Evolutionary conservation across 2,329 filamentous ascomycete genomes (phyloP).

Genomic region (Xylaria sp.): DNA sequence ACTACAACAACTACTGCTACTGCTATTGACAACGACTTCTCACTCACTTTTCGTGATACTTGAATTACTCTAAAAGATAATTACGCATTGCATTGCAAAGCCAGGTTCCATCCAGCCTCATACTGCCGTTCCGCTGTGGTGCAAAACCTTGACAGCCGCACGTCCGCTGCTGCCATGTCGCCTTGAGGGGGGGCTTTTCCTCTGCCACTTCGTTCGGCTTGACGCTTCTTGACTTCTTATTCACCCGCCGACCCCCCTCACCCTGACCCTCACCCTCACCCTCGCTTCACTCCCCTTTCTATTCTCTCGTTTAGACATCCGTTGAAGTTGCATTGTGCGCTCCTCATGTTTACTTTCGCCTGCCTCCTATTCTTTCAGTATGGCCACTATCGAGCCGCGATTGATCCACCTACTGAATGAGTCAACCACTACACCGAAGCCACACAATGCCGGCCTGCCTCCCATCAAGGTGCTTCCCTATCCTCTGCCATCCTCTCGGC

Average conservation of each 20-base stretch:
- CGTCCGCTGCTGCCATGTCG: conserved; percentile 11
- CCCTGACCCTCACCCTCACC: no score
- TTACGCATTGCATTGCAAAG: not conserved
- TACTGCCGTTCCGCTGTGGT: not conserved
- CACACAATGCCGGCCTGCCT: conserved; percentile 47
- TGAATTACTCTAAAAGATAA: not conserved
- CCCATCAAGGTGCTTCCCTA: conserved; percentile 47
- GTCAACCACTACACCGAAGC: conserved; percentile 43
- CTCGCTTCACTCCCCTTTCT: conserved; percentile 2
- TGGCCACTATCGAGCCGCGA: conserved; percentile 63
- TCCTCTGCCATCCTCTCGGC: conserved; percentile 39
- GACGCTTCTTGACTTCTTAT: not conserved
- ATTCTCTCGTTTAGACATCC: conserved; percentile 18
- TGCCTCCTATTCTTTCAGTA: conserved; percentile 39
- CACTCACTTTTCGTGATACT: not conserved
- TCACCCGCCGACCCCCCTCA: not conserved
- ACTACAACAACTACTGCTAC: not conserved
- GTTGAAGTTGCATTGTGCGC: conserved; percentile 14
- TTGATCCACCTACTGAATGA: conserved; percentile 61
- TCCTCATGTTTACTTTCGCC: conserved; percentile 37
- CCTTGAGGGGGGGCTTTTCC: conserved; percentile 5
- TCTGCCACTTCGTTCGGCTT: conserved; percentile 12
- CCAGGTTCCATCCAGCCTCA: not conserved
- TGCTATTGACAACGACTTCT: not conserved
- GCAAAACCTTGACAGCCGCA: not conserved